Base-by-base conservation (phyloP, 129 eudicot species). In the Lactuca sativa region DNA sequence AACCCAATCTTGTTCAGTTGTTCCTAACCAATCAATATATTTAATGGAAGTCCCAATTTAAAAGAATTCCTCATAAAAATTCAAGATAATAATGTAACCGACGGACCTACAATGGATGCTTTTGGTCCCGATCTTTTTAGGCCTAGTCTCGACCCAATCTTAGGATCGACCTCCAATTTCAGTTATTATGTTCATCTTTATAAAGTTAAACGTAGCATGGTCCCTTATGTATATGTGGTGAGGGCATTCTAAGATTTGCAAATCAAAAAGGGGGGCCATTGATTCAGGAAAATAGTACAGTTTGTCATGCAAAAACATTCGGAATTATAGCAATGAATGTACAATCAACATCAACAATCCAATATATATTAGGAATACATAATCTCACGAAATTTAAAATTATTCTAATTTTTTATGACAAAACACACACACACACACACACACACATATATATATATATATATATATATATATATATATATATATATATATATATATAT, bases 211-310 rank as follows among this genome's bases (percentile, higher is more conserved):
- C 51, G 5, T 18, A 62, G 70, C 56, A 47, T 74, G 79, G 80
- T 69, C 80, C 80, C 62, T 61, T 31, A 36, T 52, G 80, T 64
- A 62, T 74, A 6, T 74, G 66, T 65, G 72, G 78, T 74, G 73
- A 74, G 78, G 78, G 73, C 72, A 74, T 31, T 65, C 73, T 63
- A 51, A 53, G 75, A 76, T 76, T 69, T 69, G 74, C 80, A 76
- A 49, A 76, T 68, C 75, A 69, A 76, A 59, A 68, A 37, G 54
- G 51, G 74, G 67, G 80, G 59, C 75, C 70, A 76, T 37, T 59
- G 48, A 15, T 76, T 68, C 80, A 76, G 38, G 40, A 69, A 18
- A 40, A 61, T 25, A 61, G 59, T 69, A 14, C 55, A 61, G 69
- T 60, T 76, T 76, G 70, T 76, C 74, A 59, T 38, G 56, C 18